Evolutionary conservation across 179 eudicot species (phyloP), one percentile per base, ranked within the genome.

Genomic region (Spergularia azorica): DNA sequence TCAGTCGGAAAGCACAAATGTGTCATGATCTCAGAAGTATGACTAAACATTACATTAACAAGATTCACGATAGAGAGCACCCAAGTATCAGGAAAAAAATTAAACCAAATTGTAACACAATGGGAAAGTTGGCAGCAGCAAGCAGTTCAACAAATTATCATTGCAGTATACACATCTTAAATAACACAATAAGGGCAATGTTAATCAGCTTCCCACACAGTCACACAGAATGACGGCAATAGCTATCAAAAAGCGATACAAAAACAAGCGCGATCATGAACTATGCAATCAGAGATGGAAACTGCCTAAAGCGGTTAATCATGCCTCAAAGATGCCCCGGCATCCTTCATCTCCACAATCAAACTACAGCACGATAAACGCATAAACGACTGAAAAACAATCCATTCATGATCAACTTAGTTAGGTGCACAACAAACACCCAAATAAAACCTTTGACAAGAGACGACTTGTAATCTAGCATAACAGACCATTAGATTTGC

Each of bases 341-440:
- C 38, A 72, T n/a, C 36, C 38, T 72, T 72, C 52, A 39, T 59
- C 39, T 18, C 76, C 59, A 41, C 10, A 63, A 38, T 59, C 57
- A 18, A 56, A 39, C 75, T 71, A 71, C 52, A n/a, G 10, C 38
- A 50, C 21, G 60, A 54, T 21, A 50, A 20, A 18, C 10, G n/a
- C 65, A 10, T 14, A 60, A 12, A 60, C 32, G 12, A 60, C 10
- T 20, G 9, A 6, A 46, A 0, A 5, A 46, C 50, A 43, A 46
- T 46, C 50, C 10, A 46, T 46, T 7, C 50, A 46, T n/a, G n/a
- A n/a, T n/a, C 7, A 6, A 3, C 50, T 46, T 46, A 5, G 50
- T 46, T 46, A 46, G 50, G 9, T 9, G 50, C 50, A 46, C 50
- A 46, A 46, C 9, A 46, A 6, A 5, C 50, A 46, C 50, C 7